phyloP scores from a whole-genome alignment of 2,329 filamentous ascomycete genomes.

The Trichoderma gracile region DNA sequence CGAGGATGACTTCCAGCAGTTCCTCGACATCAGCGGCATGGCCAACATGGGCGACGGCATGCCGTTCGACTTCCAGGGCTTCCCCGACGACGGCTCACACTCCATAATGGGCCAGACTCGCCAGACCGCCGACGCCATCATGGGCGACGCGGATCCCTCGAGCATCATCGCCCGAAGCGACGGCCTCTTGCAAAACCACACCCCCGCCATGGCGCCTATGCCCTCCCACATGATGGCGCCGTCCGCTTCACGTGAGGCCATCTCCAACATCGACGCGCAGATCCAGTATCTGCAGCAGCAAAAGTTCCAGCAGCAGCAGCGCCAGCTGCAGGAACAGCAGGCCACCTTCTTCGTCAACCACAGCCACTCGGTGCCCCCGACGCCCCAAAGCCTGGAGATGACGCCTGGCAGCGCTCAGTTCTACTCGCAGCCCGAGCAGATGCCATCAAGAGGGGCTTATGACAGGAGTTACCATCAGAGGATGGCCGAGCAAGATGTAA shows the following conservation, averaged over 20 bases:
- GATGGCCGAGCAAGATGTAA: conserved; percentile 67
- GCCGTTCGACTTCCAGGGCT: conserved; percentile 62
- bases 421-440: conserved; percentile 59
- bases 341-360: conserved; percentile 56
- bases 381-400: conserved; percentile 78
- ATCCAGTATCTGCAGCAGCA: conserved; percentile 67
- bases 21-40: conserved; percentile 62
- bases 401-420: conserved; percentile 59
- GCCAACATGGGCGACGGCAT: conserved; percentile 54
- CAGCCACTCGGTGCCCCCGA: conserved; percentile 69
- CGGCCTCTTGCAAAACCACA: conserved; percentile 47
- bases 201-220: conserved; percentile 52
- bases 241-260: conserved; percentile 49
- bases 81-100: conserved; percentile 45
- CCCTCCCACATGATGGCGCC: conserved; percentile 48
- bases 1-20: conserved; percentile 66
- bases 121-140: conserved; percentile 40
- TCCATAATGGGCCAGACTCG: conserved; percentile 36
- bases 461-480: conserved; percentile 64
- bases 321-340: conserved; percentile 59
- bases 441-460: conserved; percentile 59
- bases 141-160: conserved; percentile 38
- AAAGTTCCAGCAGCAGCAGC: conserved; percentile 61
- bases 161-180: conserved; percentile 36
- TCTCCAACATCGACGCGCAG: conserved; percentile 63